Evolutionary conservation across 192 early-diverging fungal species (phyloP).

Genomic region (Oehlia diaphana): DNA sequence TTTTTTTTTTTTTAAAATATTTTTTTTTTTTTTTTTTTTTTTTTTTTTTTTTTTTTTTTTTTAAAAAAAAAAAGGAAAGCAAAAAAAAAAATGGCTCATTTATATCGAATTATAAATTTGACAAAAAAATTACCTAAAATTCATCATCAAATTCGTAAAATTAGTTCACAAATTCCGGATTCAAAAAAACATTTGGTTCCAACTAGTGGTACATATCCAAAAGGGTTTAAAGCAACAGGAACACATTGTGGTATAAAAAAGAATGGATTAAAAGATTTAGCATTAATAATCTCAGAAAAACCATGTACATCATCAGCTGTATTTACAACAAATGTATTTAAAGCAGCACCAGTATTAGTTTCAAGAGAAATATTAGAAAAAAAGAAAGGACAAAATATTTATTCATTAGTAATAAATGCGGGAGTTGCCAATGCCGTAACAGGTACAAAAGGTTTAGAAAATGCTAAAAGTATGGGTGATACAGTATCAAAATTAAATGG

Average conservation of each 20-base stretch:
- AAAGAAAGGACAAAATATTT: constrained; percentile 43
- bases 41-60: no score
- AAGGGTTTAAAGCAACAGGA: constrained; percentile 81
- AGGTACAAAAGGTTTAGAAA: constrained; percentile 74
- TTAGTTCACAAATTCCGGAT: constrained; percentile 25
- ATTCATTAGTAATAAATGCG: constrained; percentile 76
- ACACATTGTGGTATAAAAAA: constrained; percentile 81
- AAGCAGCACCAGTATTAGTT: constrained; percentile 86
- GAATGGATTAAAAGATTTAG: constrained; percentile 75
- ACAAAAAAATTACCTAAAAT: not conserved
- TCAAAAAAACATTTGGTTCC: constrained; percentile 71
- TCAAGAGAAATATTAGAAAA: constrained; percentile 62
- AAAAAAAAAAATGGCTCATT: not conserved
- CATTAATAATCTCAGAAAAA: constrained; percentile 70
- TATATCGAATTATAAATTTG: not conserved
- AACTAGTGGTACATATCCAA: constrained; percentile 75
- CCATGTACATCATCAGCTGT: constrained; percentile 82
- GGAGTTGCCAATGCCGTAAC: constrained; percentile 98
- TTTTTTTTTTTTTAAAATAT: no score
- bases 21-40: no score
- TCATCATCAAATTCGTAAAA: not conserved
- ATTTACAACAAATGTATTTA: constrained; percentile 91
- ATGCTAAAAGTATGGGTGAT: constrained; percentile 72
- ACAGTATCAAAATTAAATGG: constrained; percentile 58
- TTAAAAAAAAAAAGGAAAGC: no score